Base-by-base conservation (phyloP, 176 grass and related monocot genomes). In the Triticum urartu region DNA sequence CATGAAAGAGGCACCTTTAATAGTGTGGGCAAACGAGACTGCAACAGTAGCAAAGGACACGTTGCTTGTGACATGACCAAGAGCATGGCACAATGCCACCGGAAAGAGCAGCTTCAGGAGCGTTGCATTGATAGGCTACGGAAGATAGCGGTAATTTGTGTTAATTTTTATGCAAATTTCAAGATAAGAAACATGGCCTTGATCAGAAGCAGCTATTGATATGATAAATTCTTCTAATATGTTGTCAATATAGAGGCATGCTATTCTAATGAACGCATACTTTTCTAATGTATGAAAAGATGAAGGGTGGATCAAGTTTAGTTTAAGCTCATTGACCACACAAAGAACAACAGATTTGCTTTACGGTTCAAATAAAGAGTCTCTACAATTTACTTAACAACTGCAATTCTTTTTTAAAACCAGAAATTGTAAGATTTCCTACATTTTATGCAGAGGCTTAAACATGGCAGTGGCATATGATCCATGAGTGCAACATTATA, bases 1-100 rank as follows among this genome's bases (percentile, higher is more conserved):
- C 15, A 81, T 69, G 77, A 84, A 83, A 87, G 36, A 54, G 26
- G 70, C 74, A 99, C 97, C 84, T 91, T 99, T 99, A 79, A 99
- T 90, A 56, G 97, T 99, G 80, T 99, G 97, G 20, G 97, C 87
- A 83, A 99, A 99, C 78, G 97, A 99, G 83, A 99, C 97, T 42
- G 97, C 92, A 85, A 99, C 97, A 79, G 97, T 65, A 87, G 97
- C 97, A 43, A 99, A 99, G 8, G 97, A 99, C 38, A 96, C 94
- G 26, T 99, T 99, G 89, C 97, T 99, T 30, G 97, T 99, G 47
- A 99, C 85, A 69, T 99, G 97, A 65, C 97, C 97, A 38, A 99
- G 52, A 78, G 90, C 97, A 91, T 99, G 97, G 90, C 97, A 96
- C 68, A 94, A 33, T 24, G 94, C 94, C 60, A 99, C 97, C 11